Base-by-base conservation (phyloP, 2,329 filamentous ascomycete species). In the Tolypocladium ovalisporum region DNA sequence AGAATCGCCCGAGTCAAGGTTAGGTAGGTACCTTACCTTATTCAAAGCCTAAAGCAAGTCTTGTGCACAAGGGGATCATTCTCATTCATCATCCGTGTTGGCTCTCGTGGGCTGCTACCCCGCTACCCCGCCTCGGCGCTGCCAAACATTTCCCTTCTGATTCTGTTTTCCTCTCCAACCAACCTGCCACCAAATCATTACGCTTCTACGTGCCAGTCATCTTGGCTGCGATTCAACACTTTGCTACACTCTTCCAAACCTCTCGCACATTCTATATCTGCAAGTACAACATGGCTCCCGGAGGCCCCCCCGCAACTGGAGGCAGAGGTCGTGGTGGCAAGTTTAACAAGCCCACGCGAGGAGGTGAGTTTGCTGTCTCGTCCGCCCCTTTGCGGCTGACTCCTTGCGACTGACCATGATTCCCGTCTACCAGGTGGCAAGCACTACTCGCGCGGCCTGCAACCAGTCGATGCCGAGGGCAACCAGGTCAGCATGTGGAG, bases 401-500 rank as follows among this genome's bases (percentile, higher is more conserved):
- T n/a, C n/a, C 47, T 51, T 27, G 47, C 27, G 15, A n/a, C 47
- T 51, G 47, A 51, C 27, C 15, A 19, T 34, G 13, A 6, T 17
- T 52, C 17, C 35, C 9, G 36, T 49, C n/a, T 34, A 12, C 29
- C 62, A 96, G 92, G 92, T 61, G 94, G 94, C 68, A 96, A 97
- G 76, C 87, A 96, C 69, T 99, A 95, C 77, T 97, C 92, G 64
- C 88, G 90, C 63, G 87, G 97, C 71, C 85, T 97, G 52, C 86
- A 89, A 72, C 92, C 92, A 24, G 76, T 94, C 67, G 92, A 97
- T 68, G 86, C 86, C 64, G 89, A 97, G 69, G 94, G 93, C 65
- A 94, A 94, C 68, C 85, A 90, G 65, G 79, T 93, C 61, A 86
- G 88, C 79, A 93, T 96, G 82, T 96, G 93, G 89, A 85, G 82